These are phyloP conservation scores for Nakazawaea populi DNA, from an alignment of 805 yeast species.

Conservation along the genomic window DNA sequence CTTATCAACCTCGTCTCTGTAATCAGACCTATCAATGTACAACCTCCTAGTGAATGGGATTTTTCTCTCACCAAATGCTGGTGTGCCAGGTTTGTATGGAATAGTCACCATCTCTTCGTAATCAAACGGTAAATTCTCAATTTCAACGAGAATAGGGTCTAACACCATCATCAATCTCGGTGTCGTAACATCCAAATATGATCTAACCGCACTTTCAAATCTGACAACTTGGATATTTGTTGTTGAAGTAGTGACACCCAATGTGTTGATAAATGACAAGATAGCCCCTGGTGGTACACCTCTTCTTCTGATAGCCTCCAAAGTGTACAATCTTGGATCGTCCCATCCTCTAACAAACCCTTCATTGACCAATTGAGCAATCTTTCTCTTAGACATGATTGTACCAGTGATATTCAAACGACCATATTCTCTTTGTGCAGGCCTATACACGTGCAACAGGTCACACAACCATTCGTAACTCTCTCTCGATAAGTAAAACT, in stretches of 20 bases:
- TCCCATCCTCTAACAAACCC: constrained; percentile 92
- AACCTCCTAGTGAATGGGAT: constrained; percentile 73
- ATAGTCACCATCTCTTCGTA: constrained; percentile 64
- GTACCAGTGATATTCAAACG: constrained; percentile 94
- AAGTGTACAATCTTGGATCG: constrained; percentile 93
- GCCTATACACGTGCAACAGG: constrained; percentile 89
- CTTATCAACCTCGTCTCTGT: constrained; percentile 55
- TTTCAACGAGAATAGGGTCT: constrained; percentile 77
- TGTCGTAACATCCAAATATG: constrained; percentile 80
- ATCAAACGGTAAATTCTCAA: constrained; percentile 77
- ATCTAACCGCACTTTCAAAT: constrained; percentile 85
- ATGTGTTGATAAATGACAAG: constrained; percentile 83
- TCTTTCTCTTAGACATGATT: constrained; percentile 90
- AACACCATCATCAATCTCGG: constrained; percentile 93
- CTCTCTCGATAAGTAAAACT: constrained; percentile 86
- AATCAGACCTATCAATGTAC: constrained; percentile 87
- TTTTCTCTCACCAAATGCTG: constrained; percentile 67
- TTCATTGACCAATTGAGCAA: constrained; percentile 84
- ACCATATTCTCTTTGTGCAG: constrained; percentile 98
- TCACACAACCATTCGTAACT: constrained; percentile 99
- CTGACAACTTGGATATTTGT: constrained; percentile 87
- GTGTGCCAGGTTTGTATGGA: constrained; percentile 85
- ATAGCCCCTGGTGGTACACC: constrained; percentile 99
- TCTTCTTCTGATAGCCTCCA: constrained; percentile 92
- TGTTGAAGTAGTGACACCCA: constrained; percentile 94